Evolutionary conservation across 1,284 basidiomycete species (phyloP).

Genomic region (Ceratobasidium sp.): DNA sequence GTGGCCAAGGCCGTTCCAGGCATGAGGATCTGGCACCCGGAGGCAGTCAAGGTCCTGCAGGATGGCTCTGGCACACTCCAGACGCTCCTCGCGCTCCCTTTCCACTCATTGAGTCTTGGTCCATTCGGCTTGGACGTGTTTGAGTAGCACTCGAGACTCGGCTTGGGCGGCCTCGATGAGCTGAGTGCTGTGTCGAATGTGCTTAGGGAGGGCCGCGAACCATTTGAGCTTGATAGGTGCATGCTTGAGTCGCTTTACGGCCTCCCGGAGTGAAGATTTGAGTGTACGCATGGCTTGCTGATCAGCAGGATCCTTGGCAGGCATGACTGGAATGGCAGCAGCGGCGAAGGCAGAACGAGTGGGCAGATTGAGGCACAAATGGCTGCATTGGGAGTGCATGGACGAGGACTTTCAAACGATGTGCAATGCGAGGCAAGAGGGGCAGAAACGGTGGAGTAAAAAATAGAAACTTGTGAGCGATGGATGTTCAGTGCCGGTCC

Average conservation of each 20-base stretch:
- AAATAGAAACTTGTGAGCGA: too few species aligned
- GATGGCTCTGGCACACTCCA: neutral
- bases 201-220: conserved; percentile 3
- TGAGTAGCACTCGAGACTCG: neutral
- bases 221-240: neutral
- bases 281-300: neutral
- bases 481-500: too few species aligned
- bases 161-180: neutral
- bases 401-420: neutral
- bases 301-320: neutral
- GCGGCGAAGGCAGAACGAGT: neutral
- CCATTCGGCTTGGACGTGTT: neutral
- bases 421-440: too few species aligned
- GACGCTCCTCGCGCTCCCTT: neutral
- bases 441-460: too few species aligned
- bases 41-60: neutral
- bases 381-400: neutral
- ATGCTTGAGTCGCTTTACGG: neutral
- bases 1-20: too few species aligned
- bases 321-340: neutral
- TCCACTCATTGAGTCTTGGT: neutral
- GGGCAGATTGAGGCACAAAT: neutral
- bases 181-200: neutral
- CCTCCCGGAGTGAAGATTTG: neutral
- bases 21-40: neutral